A percentile compares a stretch with the other conserved stretches of the same genome.
Conservation (phyloP, 768 basidiomycete species). For the Suillus alpinus region DNA sequence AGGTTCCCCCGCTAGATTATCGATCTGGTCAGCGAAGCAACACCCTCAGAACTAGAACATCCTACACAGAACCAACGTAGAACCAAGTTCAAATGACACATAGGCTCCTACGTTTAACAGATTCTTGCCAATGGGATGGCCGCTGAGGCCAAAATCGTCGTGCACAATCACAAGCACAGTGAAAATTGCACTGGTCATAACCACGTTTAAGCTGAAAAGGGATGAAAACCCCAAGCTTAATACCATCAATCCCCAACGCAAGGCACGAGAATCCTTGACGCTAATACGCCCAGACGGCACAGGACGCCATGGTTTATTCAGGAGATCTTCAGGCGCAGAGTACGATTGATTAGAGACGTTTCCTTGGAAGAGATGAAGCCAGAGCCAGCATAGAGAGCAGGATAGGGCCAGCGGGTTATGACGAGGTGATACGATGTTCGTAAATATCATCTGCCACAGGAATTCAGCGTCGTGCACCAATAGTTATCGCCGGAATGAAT, state of each 20-base stretch:
- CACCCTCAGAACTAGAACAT: not conserved
- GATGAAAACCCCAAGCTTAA: slow-evolving; percentile 26
- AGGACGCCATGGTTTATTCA: slow-evolving; percentile 36
- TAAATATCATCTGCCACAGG: slow-evolving; percentile 12
- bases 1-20: not conserved
- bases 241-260: slow-evolving; percentile 33
- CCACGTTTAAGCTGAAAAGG: slow-evolving; percentile 13
- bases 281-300: slow-evolving; percentile 34
- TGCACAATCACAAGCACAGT: slow-evolving; percentile 24
- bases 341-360: slow-evolving; percentile 33
- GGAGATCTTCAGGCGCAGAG: slow-evolving; percentile 27
- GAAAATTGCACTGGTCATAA: slow-evolving; percentile 22
- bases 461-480: not conserved
- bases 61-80: slow-evolving; percentile 29
- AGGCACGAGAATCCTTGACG: slow-evolving; percentile 11
- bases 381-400: slow-evolving; percentile 23
- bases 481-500: slow-evolving; percentile 4
- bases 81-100: slow-evolving; percentile 33
- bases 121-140: slow-evolving; percentile 29
- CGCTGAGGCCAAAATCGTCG: slow-evolving; percentile 28
- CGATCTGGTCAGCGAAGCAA: not conserved
- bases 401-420: not conserved
- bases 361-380: slow-evolving; percentile 32
- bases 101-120: slow-evolving; percentile 32
- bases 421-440: slow-evolving; percentile 7